These are phyloP conservation scores for Acacia melanoxylon DNA, from an alignment of 306 rosid genomes.

Conservation along the genomic window DNA sequence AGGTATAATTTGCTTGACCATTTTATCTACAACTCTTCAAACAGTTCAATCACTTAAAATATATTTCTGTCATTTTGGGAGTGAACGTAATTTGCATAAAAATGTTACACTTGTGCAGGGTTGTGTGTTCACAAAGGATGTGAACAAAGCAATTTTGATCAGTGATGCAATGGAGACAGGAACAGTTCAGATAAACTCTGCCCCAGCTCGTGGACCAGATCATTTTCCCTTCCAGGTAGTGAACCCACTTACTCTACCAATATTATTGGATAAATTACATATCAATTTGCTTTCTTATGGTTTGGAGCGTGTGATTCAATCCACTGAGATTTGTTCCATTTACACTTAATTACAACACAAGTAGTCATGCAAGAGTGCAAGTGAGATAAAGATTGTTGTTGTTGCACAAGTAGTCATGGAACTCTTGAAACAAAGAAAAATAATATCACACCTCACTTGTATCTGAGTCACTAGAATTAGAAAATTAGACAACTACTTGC, in stretches of 20 bases:
- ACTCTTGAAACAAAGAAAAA: neutral
- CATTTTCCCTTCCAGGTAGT: slow-evolving; percentile 94
- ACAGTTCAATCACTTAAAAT: neutral
- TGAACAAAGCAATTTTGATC: slow-evolving; percentile 88
- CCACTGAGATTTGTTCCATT: neutral
- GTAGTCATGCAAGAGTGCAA: neutral
- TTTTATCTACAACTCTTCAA: neutral
- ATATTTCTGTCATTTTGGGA: neutral
- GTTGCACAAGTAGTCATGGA: neutral
- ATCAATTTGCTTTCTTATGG: neutral
- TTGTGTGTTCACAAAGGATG: slow-evolving; percentile 88
- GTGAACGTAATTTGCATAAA: slow-evolving; percentile 11
- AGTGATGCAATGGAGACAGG: slow-evolving; percentile 98
- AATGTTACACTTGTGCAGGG: slow-evolving; percentile 56
- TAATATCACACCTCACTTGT: neutral
- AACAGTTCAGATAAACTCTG: slow-evolving; percentile 94
- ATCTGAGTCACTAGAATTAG: neutral
- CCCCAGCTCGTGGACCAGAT: slow-evolving; percentile 98
- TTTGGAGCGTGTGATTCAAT: neutral
- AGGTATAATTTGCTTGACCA: slow-evolving; percentile 40
- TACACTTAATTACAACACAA: neutral
- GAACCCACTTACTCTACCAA: slow-evolving; percentile 7
- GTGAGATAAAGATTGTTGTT: no score
- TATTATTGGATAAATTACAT: neutral
- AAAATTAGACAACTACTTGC: neutral